Conservation (phyloP, 495 filamentous ascomycete genomes). For the Cryomyces minteri region DNA sequence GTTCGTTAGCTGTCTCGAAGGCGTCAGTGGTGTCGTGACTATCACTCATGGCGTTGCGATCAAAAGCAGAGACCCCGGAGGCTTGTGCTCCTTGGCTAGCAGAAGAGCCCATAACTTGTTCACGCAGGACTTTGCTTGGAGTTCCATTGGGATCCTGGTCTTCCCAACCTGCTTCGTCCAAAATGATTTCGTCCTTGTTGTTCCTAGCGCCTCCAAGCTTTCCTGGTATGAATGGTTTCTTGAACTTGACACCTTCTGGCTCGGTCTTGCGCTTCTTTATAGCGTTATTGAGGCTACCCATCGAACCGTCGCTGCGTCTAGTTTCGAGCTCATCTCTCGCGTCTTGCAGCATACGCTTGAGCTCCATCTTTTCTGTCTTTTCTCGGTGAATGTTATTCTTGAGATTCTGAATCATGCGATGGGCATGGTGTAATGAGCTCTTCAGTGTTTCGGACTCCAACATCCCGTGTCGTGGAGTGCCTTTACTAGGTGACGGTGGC, state of each 20-base stretch:
- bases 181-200: slow-evolving; percentile 53
- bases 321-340: slow-evolving; percentile 83
- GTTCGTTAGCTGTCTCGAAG: slow-evolving; percentile 75
- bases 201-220: slow-evolving; percentile 62
- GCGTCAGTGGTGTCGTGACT: slow-evolving; percentile 52
- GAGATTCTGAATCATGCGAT: slow-evolving; percentile 87
- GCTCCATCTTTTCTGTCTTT: slow-evolving; percentile 92
- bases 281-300: slow-evolving; percentile 25
- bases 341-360: slow-evolving; percentile 90
- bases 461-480: slow-evolving; percentile 71
- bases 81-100: background rate
- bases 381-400: slow-evolving; percentile 90
- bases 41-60: background rate
- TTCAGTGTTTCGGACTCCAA: slow-evolving; percentile 89
- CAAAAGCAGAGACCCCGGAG: slow-evolving; percentile 37
- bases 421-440: slow-evolving; percentile 83
- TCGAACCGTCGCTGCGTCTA: slow-evolving; percentile 38
- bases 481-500: slow-evolving; percentile 76
- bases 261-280: slow-evolving; percentile 56
- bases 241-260: slow-evolving; percentile 39
- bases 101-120: slow-evolving; percentile 4
- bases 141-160: slow-evolving; percentile 42
- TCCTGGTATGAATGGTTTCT: slow-evolving; percentile 55
- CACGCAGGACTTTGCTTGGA: slow-evolving; percentile 22
- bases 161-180: slow-evolving; percentile 79